Evolutionary conservation across 768 basidiomycete species (phyloP).

Genomic region (Podaxis mareebaensis): DNA sequence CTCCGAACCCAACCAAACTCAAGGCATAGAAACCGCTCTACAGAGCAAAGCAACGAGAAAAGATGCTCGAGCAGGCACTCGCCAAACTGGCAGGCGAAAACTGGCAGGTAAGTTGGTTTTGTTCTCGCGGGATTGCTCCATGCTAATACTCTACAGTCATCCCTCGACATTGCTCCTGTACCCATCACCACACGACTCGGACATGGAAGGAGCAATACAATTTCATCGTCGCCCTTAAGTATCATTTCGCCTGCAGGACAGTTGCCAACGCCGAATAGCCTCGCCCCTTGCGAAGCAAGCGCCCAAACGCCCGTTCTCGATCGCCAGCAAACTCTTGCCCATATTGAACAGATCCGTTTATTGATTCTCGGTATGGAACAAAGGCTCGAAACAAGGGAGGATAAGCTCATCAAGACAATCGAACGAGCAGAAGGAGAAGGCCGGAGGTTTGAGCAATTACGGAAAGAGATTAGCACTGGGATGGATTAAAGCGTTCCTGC

Average conservation of each 20-base stretch:
- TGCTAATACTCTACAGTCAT: conserved; percentile 22
- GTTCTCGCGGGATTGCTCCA: conserved; percentile 10
- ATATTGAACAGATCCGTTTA: conserved; percentile 69
- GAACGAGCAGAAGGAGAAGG: conserved; percentile 62
- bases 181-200: conserved; percentile 23
- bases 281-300: conserved; percentile 1
- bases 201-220: conserved; percentile 29
- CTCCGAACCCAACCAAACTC: background rate
- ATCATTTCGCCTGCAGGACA: conserved; percentile 4
- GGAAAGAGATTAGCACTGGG: conserved; percentile 32
- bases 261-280: conserved; percentile 6
- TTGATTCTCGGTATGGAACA: conserved; percentile 78
- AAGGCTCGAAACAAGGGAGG: conserved; percentile 61
- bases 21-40: background rate
- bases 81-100: conserved; percentile 73
- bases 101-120: conserved; percentile 64
- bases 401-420: conserved; percentile 58
- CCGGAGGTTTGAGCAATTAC: conserved; percentile 50
- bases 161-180: conserved; percentile 34
- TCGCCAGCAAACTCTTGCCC: conserved; percentile 48
- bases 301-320: conserved; percentile 19
- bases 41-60: conserved; percentile 70
- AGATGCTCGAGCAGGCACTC: conserved; percentile 73
- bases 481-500: background rate
- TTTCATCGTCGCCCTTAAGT: conserved; percentile 24